Evolutionary conservation across 345 rosid genomes (phyloP), one percentile per base, ranked within the genome.

Genomic region (Eucalyptus pauciflora): DNA sequence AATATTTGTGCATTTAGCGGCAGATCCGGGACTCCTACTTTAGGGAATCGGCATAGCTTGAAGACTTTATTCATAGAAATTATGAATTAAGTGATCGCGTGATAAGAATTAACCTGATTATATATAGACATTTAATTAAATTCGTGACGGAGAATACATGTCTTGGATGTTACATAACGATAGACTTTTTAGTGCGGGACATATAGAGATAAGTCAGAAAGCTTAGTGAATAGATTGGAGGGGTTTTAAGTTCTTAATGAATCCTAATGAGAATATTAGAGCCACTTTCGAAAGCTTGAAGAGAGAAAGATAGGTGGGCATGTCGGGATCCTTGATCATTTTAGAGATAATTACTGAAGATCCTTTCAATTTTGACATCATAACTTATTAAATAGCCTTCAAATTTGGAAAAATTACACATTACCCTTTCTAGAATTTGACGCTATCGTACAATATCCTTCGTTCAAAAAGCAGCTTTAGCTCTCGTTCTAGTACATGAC

Each of bases 1-100:
- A 33, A 69, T 33, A 69, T 69, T 33, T 33, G 1, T 69, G 45
- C 24, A 69, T 69, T 69, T 7, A 17, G 3, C 2, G 1, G 13
- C 5, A 8, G 0, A 69, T 60, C 8, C 7, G 2, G 1, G 67
- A 60, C 27, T 60, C 67, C 67, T 6, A 0, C 31, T 25, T 60
- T 3, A 60, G 31, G 67, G 67, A 60, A 3, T 6, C 3, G 7
- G 67, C 67, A 25, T 27, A 27, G 3, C 67, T 71, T 18, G 41
- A 37, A 71, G 83, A 71, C 41, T 9, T 71, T 71, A 71, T 71
- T 13, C 0, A 0, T 20, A 76, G 45, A 20, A 5, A 37, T 37
- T 20, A 2, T 20, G 1, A 41, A 20, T 18, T 12, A 41, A 20
- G 83, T 11, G 10, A 5, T 76, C 2, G 3, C 0, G 5, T 18